phyloP scores from a whole-genome alignment of 1,284 basidiomycete species.

The Melampsora americana region DNA sequence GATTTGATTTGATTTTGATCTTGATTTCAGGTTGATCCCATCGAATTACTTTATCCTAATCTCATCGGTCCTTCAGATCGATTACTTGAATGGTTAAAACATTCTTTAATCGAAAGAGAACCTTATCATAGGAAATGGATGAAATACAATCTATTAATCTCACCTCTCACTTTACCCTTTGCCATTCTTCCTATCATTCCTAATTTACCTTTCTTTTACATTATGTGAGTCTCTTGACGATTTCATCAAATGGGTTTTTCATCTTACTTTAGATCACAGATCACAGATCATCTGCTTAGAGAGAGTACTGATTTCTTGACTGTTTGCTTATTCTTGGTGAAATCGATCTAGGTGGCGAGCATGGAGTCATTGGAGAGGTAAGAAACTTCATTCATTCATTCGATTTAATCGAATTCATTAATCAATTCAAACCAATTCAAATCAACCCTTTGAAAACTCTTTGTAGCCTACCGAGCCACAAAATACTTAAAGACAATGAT shows the following conservation, averaged over 20 bases:
- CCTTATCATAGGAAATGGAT: constrained; percentile 33
- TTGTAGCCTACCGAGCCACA: too few relatives aligned
- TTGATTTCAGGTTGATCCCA: not conserved
- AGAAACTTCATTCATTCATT: not conserved
- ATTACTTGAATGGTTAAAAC: constrained; percentile 10
- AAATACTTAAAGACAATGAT: too few relatives aligned
- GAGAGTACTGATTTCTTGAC: too few relatives aligned
- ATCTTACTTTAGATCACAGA: too few relatives aligned
- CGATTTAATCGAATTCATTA: too few relatives aligned
- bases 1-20: too few relatives aligned
- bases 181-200: constrained; percentile 24
- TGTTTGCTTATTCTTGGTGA: too few relatives aligned
- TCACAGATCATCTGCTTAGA: too few relatives aligned
- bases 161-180: constrained; percentile 23
- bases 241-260: too few relatives aligned
- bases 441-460: too few relatives aligned
- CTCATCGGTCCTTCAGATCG: not conserved
- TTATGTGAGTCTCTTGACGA: constrained; percentile 26
- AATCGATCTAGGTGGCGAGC: constrained; percentile 18
- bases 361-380: constrained; percentile 40
- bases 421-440: too few relatives aligned
- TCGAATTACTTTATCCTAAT: constrained; percentile 20
- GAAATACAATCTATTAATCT: constrained; percentile 24
- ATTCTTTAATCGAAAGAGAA: not conserved
- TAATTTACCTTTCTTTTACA: constrained; percentile 28